These are phyloP conservation scores for Eleusine indica DNA, from an alignment of 176 grass and related monocot genomes.

Conservation along the genomic window DNA sequence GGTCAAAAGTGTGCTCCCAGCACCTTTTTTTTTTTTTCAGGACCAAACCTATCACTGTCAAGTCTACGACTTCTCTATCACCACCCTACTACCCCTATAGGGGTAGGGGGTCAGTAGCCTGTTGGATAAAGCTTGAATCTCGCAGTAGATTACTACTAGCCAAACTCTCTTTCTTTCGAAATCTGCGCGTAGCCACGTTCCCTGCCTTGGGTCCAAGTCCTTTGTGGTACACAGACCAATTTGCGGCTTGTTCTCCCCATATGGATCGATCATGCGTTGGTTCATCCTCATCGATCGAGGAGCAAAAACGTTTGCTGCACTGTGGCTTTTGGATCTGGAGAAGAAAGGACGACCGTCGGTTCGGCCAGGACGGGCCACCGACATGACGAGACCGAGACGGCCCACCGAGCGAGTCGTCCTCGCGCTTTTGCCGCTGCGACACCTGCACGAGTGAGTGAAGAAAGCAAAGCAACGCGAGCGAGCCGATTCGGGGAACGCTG, in stretches of 20 bases:
- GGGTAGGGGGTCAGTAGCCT: not conserved
- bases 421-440: not conserved
- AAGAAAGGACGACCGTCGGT: not conserved
- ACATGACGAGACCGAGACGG: not conserved
- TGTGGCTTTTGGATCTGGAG: not conserved
- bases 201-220: not conserved
- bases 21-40: not conserved
- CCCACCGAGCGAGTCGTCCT: not conserved
- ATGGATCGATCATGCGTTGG: too few species aligned
- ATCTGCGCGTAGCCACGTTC: conserved; percentile 13
- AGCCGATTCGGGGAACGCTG: not conserved
- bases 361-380: not conserved
- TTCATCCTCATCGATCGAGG: not conserved
- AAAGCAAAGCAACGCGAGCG: not conserved
- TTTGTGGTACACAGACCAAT: not conserved
- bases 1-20: not conserved
- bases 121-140: conserved; percentile 17
- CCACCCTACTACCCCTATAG: not conserved
- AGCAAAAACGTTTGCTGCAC: not conserved
- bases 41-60: not conserved
- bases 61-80: not conserved
- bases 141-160: conserved; percentile 7
- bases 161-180: conserved; percentile 13
- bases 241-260: not conserved
- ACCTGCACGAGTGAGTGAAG: not conserved